phyloP scores from a whole-genome alignment of 495 filamentous ascomycete genomes.

The Pyronema domesticum region DNA sequence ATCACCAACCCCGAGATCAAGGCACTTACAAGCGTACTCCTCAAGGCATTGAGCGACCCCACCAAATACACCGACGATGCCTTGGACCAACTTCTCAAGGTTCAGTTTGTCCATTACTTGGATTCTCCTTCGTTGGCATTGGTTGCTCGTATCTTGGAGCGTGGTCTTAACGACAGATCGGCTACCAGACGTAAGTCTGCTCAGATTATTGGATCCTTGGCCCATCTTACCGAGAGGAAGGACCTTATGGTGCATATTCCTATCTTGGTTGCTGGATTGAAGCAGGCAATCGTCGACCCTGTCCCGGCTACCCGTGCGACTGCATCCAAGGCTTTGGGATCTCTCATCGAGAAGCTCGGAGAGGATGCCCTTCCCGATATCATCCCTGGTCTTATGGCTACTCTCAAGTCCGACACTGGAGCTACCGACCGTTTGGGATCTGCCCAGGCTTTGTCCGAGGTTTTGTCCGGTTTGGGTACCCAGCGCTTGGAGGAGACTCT shows the following conservation, averaged over 20 bases:
- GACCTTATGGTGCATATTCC: constrained; percentile 83
- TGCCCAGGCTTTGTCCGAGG: constrained; percentile 90
- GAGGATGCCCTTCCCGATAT: constrained; percentile 94
- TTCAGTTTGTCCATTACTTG: constrained; percentile 87
- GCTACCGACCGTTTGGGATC: constrained; percentile 91
- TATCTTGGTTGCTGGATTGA: constrained; percentile 77
- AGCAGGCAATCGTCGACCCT: constrained; percentile 77
- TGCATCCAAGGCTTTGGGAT: constrained; percentile 87
- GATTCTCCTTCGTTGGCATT: constrained; percentile 89
- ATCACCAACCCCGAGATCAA: constrained; percentile 97
- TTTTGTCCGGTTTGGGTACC: constrained; percentile 86
- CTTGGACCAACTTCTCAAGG: constrained; percentile 81
- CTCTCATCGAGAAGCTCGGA: constrained; percentile 88
- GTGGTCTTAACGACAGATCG: constrained; percentile 75
- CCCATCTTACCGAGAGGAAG: constrained; percentile 89
- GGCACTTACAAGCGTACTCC: constrained; percentile 66
- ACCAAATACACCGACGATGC: constrained; percentile 96
- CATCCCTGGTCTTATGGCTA: constrained; percentile 91
- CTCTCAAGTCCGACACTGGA: constrained; percentile 89
- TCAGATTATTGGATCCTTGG: constrained; percentile 92
- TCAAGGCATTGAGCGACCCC: constrained; percentile 92
- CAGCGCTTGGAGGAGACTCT: constrained; percentile 84
- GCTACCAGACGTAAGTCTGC: constrained; percentile 87
- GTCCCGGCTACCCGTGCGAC: constrained; percentile 95
- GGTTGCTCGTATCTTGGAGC: constrained; percentile 73